Evolutionary conservation across 805 yeast species (phyloP).

Genomic region (Sungouiella blattae): DNA sequence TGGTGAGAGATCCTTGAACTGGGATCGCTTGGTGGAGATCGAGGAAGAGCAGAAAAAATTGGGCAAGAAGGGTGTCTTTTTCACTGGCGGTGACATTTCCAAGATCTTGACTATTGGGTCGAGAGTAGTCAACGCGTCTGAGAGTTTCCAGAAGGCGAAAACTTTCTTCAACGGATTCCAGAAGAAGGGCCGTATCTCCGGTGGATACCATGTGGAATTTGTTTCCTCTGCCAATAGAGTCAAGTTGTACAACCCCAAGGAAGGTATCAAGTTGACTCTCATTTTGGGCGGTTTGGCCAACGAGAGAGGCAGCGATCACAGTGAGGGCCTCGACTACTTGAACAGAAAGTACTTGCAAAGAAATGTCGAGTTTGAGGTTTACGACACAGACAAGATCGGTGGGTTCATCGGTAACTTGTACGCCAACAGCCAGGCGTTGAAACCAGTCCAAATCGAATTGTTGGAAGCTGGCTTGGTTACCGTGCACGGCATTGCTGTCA

Average conservation of each 20-base stretch:
- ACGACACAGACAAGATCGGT: conserved; percentile 72
- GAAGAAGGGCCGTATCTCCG: conserved; percentile 61
- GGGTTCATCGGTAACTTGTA: conserved; percentile 74
- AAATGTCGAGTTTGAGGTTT: conserved; percentile 66
- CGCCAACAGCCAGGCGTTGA: conserved; percentile 41
- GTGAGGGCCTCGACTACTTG: conserved; percentile 45
- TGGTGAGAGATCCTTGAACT: conserved; percentile 63
- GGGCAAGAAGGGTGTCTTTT: conserved; percentile 59
- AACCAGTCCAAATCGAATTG: conserved; percentile 57
- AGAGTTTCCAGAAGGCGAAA: conserved; percentile 64
- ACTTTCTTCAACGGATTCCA: conserved; percentile 68
- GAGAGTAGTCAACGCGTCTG: conserved; percentile 77
- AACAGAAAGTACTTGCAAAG: conserved; percentile 61
- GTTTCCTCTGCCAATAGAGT: conserved; percentile 68
- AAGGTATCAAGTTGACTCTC: conserved; percentile 63
- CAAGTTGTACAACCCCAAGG: conserved; percentile 64
- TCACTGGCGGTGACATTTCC: conserved; percentile 35
- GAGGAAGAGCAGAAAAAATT: conserved; percentile 57
- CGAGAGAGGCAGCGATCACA: conserved; percentile 33
- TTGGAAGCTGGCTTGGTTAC: conserved; percentile 61
- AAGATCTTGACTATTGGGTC: conserved; percentile 54
- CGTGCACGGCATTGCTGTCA: conserved; percentile 62
- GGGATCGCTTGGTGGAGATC: conserved; percentile 73
- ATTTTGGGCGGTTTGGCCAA: conserved; percentile 71
- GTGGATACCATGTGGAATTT: conserved; percentile 60